phyloP scores from a whole-genome alignment of 2,329 filamentous ascomycete genomes.

The Fusarium acutatum region DNA sequence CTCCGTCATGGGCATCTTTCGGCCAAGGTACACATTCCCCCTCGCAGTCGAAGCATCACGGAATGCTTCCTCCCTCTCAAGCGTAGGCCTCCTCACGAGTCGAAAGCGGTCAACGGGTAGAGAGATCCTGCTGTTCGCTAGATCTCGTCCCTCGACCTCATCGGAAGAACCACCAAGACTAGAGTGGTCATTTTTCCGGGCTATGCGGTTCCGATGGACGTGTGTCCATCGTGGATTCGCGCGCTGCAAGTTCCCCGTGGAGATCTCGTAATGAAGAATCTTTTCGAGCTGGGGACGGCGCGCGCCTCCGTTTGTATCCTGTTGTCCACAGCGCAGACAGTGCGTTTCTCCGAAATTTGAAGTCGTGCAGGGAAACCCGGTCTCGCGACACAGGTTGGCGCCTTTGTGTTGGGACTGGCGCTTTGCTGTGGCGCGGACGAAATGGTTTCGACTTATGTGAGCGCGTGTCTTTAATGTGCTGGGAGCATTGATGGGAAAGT shows the following conservation, averaged over 20 bases:
- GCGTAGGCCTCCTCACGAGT: conserved; percentile 49
- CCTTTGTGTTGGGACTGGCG: conserved; percentile 38
- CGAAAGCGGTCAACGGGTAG: conserved; percentile 49
- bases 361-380: conserved; percentile 34
- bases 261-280: conserved; percentile 25
- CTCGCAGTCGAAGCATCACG: conserved; percentile 51
- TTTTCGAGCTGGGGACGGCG: conserved; percentile 37
- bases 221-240: conserved; percentile 20
- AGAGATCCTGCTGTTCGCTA: conserved; percentile 48
- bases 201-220: conserved; percentile 8
- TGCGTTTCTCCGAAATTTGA: not conserved
- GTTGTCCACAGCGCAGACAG: conserved; percentile 27
- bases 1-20: conserved; percentile 37
- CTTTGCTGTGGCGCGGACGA: conserved; percentile 46
- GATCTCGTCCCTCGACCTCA: conserved; percentile 46
- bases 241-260: not conserved
- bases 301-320: conserved; percentile 17
- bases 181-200: conserved; percentile 20
- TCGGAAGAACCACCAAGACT: conserved; percentile 16
- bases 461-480: conserved; percentile 17
- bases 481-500: conserved; percentile 20
- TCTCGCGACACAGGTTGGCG: conserved; percentile 32
- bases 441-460: conserved; percentile 41
- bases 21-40: conserved; percentile 40
- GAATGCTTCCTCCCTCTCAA: conserved; percentile 59